Conservation (phyloP, 139 green algal species). For the Picochlorum sp. region DNA sequence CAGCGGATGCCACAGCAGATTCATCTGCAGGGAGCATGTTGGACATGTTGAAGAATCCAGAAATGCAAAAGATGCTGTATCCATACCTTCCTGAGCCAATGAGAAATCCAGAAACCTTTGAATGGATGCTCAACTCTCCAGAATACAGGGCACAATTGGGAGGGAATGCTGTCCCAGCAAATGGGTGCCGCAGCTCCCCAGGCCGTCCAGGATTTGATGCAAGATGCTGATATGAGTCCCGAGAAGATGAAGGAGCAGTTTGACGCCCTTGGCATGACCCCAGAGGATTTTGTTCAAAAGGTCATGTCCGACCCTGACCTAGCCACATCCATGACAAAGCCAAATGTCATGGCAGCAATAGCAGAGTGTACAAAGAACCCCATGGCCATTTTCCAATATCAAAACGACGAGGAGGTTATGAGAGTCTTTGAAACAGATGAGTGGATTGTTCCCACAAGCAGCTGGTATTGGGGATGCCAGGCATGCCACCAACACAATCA, state of each 20-base stretch:
- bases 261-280: slow-evolving; percentile 61
- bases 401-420: slow-evolving; percentile 61
- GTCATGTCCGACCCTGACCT: slow-evolving; percentile 71
- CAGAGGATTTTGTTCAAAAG: slow-evolving; percentile 68
- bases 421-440: slow-evolving; percentile 45
- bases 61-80: slow-evolving; percentile 82
- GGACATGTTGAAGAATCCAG: slow-evolving; percentile 33
- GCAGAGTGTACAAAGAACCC: slow-evolving; percentile 73
- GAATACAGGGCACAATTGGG: slow-evolving; percentile 37
- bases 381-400: slow-evolving; percentile 77
- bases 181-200: slow-evolving; percentile 15
- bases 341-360: slow-evolving; percentile 70
- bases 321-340: slow-evolving; percentile 65
- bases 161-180: slow-evolving; percentile 48
- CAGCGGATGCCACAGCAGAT: not conserved
- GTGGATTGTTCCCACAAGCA: slow-evolving; percentile 31
- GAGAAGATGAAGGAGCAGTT: slow-evolving; percentile 49
- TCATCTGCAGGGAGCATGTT: slow-evolving; percentile 14
- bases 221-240: slow-evolving; percentile 24
- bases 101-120: slow-evolving; percentile 75
- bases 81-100: slow-evolving; percentile 82
- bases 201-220: slow-evolving; percentile 31
- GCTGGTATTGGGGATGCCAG: not conserved
- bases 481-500: not conserved
- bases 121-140: slow-evolving; percentile 70